Base-by-base conservation (phyloP, 257 asterid genomes). In the Solanum chilense region DNA sequence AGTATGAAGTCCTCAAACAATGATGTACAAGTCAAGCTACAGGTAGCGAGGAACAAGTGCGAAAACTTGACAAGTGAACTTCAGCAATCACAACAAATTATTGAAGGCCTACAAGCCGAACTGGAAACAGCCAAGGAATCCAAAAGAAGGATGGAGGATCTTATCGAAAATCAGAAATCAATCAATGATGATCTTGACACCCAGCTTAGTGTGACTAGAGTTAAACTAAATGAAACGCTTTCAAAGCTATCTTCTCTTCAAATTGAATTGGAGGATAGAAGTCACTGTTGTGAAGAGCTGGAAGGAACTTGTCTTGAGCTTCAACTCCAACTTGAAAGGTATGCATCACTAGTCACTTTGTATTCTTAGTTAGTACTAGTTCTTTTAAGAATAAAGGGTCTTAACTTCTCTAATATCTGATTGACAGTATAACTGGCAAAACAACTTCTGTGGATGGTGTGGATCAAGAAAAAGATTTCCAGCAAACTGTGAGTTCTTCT, bases 281-380 rank as follows among this genome's bases (percentile, higher is more conserved):
- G 83, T 23, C 96, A 90, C 21, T 88, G 91, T 75, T 97, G 96
- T 86, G 93, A 93, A 85, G 98, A 95, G 81, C 78, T 97, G 73
- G 98, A 95, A 88, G 96, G 92, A 71, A 92, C 94, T 5, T 94
- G 98, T 86, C 94, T 94, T 39, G 98, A 97, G 88, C 98, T 95
- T 89, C 98, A 93, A 89, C 94, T 97, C 69, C 97, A 94, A 81
- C 98, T 96, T n/a, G 93, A 94, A 89, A 95, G 99, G 99, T 94
- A 88, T 47, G 23, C 12, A 9, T 27, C 29, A 21, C 39, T 66
- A 66, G 66, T 84, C 69, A 16, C 45, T 84, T 84, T 66, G 80
- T 31, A 27, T 14, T 44, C 87, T 15, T 84, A 84, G 31, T 44
- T 66, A 42, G 21, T 25, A 52, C 62, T 2, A 33, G 82, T 7